Percentiles rank a stretch among this genome's conserved stretches.
phyloP scores from a whole-genome alignment of 1,139 yeast species.

The Pichia inconspicua region DNA sequence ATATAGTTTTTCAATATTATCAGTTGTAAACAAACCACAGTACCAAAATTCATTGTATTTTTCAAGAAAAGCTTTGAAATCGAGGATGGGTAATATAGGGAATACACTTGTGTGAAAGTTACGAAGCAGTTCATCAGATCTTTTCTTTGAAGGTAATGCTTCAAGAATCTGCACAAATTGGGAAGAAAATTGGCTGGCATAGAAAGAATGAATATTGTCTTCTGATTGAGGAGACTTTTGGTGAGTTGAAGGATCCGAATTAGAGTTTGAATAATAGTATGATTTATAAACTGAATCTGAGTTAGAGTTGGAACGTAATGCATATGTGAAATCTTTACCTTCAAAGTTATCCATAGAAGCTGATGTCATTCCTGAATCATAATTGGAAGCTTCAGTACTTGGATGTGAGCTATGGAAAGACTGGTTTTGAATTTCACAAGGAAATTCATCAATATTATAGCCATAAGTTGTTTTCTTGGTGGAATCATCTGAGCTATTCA shows the following conservation, averaged over 20 bases:
- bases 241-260: neutral
- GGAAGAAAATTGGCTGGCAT: constrained; percentile 10
- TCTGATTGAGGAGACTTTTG: neutral
- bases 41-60: constrained; percentile 49
- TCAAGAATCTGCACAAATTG: constrained; percentile 23
- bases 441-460: neutral
- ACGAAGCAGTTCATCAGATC: constrained; percentile 43
- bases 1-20: constrained; percentile 18
- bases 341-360: neutral
- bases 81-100: constrained; percentile 44
- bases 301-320: neutral
- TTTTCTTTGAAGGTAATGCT: constrained; percentile 33
- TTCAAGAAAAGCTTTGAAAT: constrained; percentile 33
- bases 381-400: neutral
- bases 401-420: too few species aligned
- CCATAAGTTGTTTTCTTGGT: too few species aligned
- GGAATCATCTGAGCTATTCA: too few species aligned
- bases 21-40: constrained; percentile 19
- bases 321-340: neutral
- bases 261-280: neutral
- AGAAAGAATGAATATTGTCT: constrained; percentile 3
- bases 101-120: constrained; percentile 47
- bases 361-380: neutral
- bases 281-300: neutral
- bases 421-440: neutral